Percentiles rank a stretch among this genome's conserved stretches.
These are phyloP conservation scores for Fusarium sp. DNA, from an alignment of 2,329 filamentous ascomycete genomes.

Conservation along the genomic window DNA sequence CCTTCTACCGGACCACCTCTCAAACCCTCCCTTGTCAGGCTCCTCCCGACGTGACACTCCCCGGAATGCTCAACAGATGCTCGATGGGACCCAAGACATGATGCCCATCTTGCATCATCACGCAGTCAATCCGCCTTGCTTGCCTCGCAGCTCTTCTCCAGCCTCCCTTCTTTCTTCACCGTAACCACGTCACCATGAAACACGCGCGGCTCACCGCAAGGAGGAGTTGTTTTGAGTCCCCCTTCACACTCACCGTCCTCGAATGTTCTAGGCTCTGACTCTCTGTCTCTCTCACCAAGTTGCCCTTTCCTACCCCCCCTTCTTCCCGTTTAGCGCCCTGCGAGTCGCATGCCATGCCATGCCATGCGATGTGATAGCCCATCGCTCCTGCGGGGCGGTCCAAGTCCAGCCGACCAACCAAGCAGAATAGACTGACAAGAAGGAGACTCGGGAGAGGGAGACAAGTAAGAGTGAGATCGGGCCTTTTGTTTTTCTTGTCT, in stretches of 20 bases:
- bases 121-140: not conserved
- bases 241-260: not conserved
- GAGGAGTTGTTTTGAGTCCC: slow-evolving; percentile 1
- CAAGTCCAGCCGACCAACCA: slow-evolving; percentile 9
- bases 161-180: slow-evolving; percentile 20
- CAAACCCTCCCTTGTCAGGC: slow-evolving; percentile 11
- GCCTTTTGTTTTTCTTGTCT: slow-evolving; percentile 23
- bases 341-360: slow-evolving; percentile 35
- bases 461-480: slow-evolving; percentile 21
- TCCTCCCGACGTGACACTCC: slow-evolving; percentile 19
- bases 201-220: slow-evolving; percentile 32
- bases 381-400: slow-evolving; percentile 19
- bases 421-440: not conserved
- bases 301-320: not conserved
- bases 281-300: not conserved
- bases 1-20: slow-evolving; percentile 12
- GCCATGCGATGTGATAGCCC: slow-evolving; percentile 20
- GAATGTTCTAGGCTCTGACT: slow-evolving; percentile 7
- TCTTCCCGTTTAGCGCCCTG: slow-evolving; percentile 27
- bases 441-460: not conserved
- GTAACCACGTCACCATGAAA: slow-evolving; percentile 44
- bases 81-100: slow-evolving; percentile 19
- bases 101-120: slow-evolving; percentile 28
- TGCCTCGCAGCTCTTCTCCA: slow-evolving; percentile 8
- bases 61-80: slow-evolving; percentile 1